phyloP scores from a whole-genome alignment of 1,284 basidiomycete species.

The Microstroma glucosiphilum region DNA sequence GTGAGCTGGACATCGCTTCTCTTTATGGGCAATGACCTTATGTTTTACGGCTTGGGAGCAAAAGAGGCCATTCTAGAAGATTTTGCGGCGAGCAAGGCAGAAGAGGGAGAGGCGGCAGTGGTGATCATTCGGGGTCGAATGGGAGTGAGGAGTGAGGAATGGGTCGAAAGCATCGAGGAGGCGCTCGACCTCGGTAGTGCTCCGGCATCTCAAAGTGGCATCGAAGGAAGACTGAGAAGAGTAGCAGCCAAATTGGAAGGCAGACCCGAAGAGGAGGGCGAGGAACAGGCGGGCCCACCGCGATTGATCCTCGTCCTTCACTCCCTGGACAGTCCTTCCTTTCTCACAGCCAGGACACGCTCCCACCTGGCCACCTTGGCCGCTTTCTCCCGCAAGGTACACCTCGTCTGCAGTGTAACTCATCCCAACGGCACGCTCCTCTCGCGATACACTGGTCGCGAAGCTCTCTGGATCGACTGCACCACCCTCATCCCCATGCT shows the following conservation, averaged over 20 bases:
- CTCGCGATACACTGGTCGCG: not conserved
- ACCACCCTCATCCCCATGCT: conserved; percentile 10
- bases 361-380: not conserved
- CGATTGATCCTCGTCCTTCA: conserved; percentile 5
- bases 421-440: conserved; percentile 10
- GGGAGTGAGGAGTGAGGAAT: conserved; percentile 11
- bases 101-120: conserved; percentile 5
- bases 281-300: not conserved
- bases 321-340: conserved; percentile 1
- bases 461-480: conserved; percentile 12
- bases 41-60: conserved; percentile 14
- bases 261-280: conserved; percentile 3
- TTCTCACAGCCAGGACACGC: conserved; percentile 4
- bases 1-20: conserved; percentile 10
- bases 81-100: conserved; percentile 7
- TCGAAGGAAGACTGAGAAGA: conserved; percentile 1
- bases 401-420: conserved; percentile 4
- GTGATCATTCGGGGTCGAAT: conserved; percentile 8
- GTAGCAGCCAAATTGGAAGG: not conserved
- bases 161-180: conserved; percentile 10
- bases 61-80: conserved; percentile 9
- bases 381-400: not conserved
- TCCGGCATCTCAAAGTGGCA: not conserved
- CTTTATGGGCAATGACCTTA: conserved; percentile 1
- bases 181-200: not conserved